Conservation (phyloP, 176 grass and related monocot species). For the Secale cereale region DNA sequence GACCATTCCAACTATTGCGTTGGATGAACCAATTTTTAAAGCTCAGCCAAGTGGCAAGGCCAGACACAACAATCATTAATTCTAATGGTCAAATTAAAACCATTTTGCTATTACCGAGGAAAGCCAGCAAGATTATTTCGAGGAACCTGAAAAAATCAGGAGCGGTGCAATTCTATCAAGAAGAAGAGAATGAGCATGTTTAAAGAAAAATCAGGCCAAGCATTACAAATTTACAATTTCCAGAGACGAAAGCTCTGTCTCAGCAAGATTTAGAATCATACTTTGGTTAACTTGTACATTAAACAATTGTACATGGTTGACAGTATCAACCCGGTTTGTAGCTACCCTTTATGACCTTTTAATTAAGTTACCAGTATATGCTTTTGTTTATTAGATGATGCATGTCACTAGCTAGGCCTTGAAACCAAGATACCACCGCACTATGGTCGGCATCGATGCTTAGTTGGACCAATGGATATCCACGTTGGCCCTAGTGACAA, state of each 20-base stretch:
- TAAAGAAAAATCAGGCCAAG: too few relatives aligned
- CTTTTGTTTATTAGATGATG: constrained; percentile 22
- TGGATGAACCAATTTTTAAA: too few relatives aligned
- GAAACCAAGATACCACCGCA: not conserved
- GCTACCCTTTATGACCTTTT: constrained; percentile 7
- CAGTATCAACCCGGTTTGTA: too few relatives aligned
- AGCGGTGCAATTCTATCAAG: not conserved
- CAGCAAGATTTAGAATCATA: too few relatives aligned
- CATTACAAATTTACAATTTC: too few relatives aligned
- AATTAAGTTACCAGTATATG: not conserved
- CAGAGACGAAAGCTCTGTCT: too few relatives aligned
- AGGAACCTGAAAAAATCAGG: not conserved
- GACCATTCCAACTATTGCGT: too few relatives aligned
- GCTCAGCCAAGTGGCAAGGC: too few relatives aligned
- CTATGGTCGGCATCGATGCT: constrained; percentile 29
- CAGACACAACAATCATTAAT: too few relatives aligned
- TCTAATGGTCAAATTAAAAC: not conserved
- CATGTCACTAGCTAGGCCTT: constrained; percentile 15
- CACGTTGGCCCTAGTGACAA: constrained; percentile 34
- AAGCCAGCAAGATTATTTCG: not conserved
- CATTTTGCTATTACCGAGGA: not conserved
- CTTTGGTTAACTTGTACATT: too few relatives aligned
- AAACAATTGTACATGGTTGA: constrained; percentile 15
- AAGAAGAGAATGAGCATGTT: not conserved
- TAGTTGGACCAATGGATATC: constrained; percentile 36